These are phyloP conservation scores for Pulveroboletus sp. DNA, from an alignment of 768 basidiomycete species.

Conservation along the genomic window DNA sequence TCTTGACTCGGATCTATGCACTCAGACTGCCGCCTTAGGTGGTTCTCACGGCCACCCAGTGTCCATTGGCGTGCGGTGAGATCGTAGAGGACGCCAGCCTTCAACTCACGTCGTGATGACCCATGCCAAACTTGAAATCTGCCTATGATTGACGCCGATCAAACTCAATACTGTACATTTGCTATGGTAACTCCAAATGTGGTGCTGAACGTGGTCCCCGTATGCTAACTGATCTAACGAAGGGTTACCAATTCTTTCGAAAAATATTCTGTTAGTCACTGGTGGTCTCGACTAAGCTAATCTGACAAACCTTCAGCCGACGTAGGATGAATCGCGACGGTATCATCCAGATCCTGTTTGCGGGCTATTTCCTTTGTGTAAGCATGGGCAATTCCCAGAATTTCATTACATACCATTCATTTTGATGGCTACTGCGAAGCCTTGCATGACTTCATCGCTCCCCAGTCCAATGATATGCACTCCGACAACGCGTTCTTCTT, in stretches of 20 bases:
- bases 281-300: not conserved
- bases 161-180: not conserved
- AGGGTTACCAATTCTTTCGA: conserved; percentile 53
- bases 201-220: not conserved
- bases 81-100: not conserved
- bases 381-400: not conserved
- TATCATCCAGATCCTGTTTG: conserved; percentile 80
- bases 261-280: conserved; percentile 13
- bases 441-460: conserved; percentile 93
- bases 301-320: conserved; percentile 67
- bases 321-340: conserved; percentile 90
- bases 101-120: not conserved
- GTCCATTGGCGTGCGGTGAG: not conserved
- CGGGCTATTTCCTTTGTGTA: conserved; percentile 40
- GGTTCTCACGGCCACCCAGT: not conserved
- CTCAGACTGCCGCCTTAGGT: not conserved
- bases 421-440: conserved; percentile 95
- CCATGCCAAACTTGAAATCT: not conserved
- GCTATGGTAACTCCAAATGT: not conserved
- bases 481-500: conserved; percentile 94
- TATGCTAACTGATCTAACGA: conserved; percentile 30
- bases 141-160: not conserved
- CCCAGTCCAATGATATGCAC: conserved; percentile 90
- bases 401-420: conserved; percentile 61
- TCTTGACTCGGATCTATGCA: no score